These are phyloP conservation scores for Termitomyces sp. DNA, from an alignment of 768 basidiomycete genomes.

Conservation along the genomic window DNA sequence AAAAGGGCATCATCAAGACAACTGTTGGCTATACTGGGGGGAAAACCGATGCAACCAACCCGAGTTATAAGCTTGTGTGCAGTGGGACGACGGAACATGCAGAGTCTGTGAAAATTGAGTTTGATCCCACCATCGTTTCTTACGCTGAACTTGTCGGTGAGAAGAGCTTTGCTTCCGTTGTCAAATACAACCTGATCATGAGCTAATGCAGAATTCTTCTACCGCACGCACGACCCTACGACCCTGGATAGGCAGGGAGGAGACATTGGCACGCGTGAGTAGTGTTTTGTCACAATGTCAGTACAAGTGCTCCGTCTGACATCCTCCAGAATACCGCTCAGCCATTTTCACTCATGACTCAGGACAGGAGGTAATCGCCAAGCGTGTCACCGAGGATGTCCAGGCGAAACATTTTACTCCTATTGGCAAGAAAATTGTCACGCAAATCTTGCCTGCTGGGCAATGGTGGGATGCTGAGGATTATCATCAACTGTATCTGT, in stretches of 20 bases:
- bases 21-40: constrained; percentile 82
- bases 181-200: not conserved
- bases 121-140: constrained; percentile 69
- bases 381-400: constrained; percentile 75
- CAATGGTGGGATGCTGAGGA: constrained; percentile 82
- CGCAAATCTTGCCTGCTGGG: constrained; percentile 63
- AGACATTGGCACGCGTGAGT: constrained; percentile 75
- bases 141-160: constrained; percentile 85
- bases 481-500: constrained; percentile 79
- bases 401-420: constrained; percentile 80
- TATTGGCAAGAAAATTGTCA: constrained; percentile 70
- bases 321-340: constrained; percentile 79
- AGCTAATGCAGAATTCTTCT: constrained; percentile 68
- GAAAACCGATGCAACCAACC: constrained; percentile 44
- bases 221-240: constrained; percentile 91
- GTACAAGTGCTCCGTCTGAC: not conserved
- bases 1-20: constrained; percentile 72
- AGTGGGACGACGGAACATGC: constrained; percentile 81
- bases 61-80: constrained; percentile 75
- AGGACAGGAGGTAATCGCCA: constrained; percentile 69
- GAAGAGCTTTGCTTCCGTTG: constrained; percentile 22
- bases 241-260: constrained; percentile 74
- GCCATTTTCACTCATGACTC: constrained; percentile 79
- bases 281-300: not conserved
- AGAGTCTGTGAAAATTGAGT: constrained; percentile 83